Evolutionary conservation across 768 basidiomycete species (phyloP), one percentile per base, ranked within the genome.

Genomic region (Tulasnella sp.): DNA sequence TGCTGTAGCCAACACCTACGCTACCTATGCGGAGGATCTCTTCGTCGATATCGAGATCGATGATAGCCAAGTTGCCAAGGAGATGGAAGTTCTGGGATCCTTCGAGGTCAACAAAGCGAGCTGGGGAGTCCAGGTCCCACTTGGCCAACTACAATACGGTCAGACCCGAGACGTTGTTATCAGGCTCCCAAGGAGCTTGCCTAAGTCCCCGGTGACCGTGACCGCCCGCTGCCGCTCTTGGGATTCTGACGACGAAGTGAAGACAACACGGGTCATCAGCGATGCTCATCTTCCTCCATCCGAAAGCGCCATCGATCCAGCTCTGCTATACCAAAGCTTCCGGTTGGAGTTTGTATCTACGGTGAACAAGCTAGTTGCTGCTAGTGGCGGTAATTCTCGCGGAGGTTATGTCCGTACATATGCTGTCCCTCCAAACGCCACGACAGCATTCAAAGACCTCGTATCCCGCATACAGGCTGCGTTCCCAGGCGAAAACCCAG

Each of bases 1-100:
- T 67, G 77, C 79, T 40, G 67, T 78, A 31, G 74, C 79, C 36
- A 79, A 79, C 69, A 34, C 73, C 7, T 76, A 79, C 58, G 79
- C 79, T 2, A 79, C 77, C 9, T 79, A 76, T 40, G 79, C 79
- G 22, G 34, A 71, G n/a, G 42, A 34, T 58, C 52, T 71, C 11
- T 34, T 31, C 19, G 7, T 76, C 37, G 25, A 72, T 38, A 72
- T 79, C 34, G 75, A 79, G 58, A 42, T 76, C 4, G 52, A 64
- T 11, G 77, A 74, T 8, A 75, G 52, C 34, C 17, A 49, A 67
- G 74, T 68, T 40, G 77, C 64, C 71, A 77, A 69, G 38, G 54
- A 22, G n/a, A 70, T 25, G 29, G 74, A 31, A 29, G 69, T 70
- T 38, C 22, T 42, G 4, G 74, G 74, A 49, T 37, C 37, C 12